phyloP scores from a whole-genome alignment of 139 green algal genomes.

The Auxenochlorella pyrenoidosa region DNA sequence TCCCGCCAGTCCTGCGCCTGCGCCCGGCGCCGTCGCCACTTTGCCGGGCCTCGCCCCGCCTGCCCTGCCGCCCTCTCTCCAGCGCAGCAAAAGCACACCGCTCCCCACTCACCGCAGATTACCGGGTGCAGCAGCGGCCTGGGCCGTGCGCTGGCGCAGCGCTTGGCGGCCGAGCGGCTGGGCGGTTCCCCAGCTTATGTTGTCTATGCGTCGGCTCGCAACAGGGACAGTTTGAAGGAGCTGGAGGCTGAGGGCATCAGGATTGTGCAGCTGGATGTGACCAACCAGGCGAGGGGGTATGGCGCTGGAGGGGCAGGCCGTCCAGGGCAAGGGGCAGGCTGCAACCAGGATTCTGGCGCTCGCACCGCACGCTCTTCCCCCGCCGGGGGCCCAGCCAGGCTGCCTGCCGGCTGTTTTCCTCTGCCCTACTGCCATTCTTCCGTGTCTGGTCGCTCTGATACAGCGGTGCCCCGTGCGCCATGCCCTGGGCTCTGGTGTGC shows the following conservation, averaged over 20 bases:
- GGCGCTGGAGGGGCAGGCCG: too few species aligned
- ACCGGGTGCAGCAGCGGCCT: constrained; percentile 65
- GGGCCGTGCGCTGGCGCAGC: constrained; percentile 52
- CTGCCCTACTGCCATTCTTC: too few species aligned
- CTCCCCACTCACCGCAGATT: constrained; percentile 26
- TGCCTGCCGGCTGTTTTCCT: too few species aligned
- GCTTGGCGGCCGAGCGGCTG: constrained; percentile 25
- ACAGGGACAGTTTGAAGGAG: constrained; percentile 13
- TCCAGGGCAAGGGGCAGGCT: neutral
- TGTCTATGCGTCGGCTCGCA: constrained; percentile 59
- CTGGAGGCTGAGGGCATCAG: constrained; percentile 41
- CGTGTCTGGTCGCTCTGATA: too few species aligned
- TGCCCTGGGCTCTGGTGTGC: too few species aligned
- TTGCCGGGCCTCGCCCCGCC: neutral
- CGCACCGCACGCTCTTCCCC: too few species aligned
- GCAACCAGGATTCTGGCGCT: neutral
- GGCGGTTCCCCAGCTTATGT: neutral
- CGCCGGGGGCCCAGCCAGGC: too few species aligned
- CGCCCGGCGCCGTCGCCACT: too few species aligned
- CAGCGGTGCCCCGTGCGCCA: too few species aligned
- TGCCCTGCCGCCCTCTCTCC: neutral
- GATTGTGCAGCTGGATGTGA: constrained; percentile 57
- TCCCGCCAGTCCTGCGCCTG: too few species aligned
- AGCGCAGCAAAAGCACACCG: neutral
- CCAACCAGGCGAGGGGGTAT: neutral